phyloP scores from a whole-genome alignment of 371 early-diverging fungal genomes.

The Batrachochytrium dendrobatidis region DNA sequence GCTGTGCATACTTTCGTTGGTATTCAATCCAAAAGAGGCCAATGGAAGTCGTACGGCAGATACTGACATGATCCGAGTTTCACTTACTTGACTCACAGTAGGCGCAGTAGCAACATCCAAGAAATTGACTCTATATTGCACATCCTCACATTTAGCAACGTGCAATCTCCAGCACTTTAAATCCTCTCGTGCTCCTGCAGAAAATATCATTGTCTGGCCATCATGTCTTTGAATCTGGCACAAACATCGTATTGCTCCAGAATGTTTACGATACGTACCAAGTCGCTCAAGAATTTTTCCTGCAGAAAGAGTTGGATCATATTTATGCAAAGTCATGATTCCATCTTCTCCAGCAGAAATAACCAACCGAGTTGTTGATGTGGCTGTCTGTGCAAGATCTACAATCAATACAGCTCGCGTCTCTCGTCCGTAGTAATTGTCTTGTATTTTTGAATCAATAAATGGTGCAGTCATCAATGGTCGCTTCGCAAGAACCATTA shows the following conservation, averaged over 20 bases:
- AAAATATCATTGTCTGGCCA: slow-evolving; percentile 30
- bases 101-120: slow-evolving; percentile 17
- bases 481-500: background rate
- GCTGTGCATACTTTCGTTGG: background rate
- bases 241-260: slow-evolving; percentile 39
- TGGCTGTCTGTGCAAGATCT: background rate
- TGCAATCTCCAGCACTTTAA: slow-evolving; percentile 50
- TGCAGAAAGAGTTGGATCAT: background rate
- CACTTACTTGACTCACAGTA: slow-evolving; percentile 8
- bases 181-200: slow-evolving; percentile 49
- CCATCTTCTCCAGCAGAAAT: slow-evolving; percentile 18
- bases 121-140: slow-evolving; percentile 3
- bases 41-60: background rate
- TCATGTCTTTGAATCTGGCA: background rate
- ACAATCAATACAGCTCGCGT: slow-evolving; percentile 16
- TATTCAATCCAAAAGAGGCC: too few species aligned
- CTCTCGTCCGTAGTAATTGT: slow-evolving; percentile 16
- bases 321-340: slow-evolving; percentile 11
- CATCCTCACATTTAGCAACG: background rate
- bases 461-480: background rate
- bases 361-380: background rate
- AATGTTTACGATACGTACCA: slow-evolving; percentile 40
- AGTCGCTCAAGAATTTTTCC: background rate
- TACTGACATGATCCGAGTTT: slow-evolving; percentile 36
- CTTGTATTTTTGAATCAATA: slow-evolving; percentile 9